Conservation (phyloP, 192 early-diverging fungal species). For the Dissophora ornata region DNA sequence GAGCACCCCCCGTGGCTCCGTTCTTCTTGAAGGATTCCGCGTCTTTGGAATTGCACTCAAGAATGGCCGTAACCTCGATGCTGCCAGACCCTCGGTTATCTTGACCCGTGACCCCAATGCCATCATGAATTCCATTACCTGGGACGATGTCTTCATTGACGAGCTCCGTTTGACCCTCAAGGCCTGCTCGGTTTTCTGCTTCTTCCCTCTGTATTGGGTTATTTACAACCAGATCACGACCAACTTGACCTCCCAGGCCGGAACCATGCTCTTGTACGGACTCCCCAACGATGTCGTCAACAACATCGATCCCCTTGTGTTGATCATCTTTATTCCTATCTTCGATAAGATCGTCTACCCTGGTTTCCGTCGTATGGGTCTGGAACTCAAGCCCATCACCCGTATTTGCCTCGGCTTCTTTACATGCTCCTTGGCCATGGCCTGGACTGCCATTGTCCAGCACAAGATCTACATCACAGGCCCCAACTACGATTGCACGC, state of each 20-base stretch:
- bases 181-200: constrained; percentile 76
- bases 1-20: constrained; percentile 69
- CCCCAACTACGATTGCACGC: constrained; percentile 64
- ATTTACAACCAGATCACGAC: constrained; percentile 72
- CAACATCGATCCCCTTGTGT: constrained; percentile 72
- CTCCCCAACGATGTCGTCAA: constrained; percentile 77
- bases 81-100: constrained; percentile 69
- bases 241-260: constrained; percentile 71
- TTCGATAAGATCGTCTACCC: constrained; percentile 75
- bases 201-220: constrained; percentile 82
- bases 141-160: constrained; percentile 80
- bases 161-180: constrained; percentile 69
- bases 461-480: constrained; percentile 66
- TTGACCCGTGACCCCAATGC: constrained; percentile 27
- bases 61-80: constrained; percentile 65
- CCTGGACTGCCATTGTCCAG: constrained; percentile 71
- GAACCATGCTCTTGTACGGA: constrained; percentile 64
- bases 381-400: constrained; percentile 66
- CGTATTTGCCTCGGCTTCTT: constrained; percentile 78
- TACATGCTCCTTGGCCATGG: constrained; percentile 66
- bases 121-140: constrained; percentile 52
- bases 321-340: constrained; percentile 78
- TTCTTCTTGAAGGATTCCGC: constrained; percentile 64
- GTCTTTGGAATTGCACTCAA: constrained; percentile 48
- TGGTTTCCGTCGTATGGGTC: constrained; percentile 59